Base-by-base conservation (phyloP, 345 rosid species). In the Arabis hirsuta region DNA sequence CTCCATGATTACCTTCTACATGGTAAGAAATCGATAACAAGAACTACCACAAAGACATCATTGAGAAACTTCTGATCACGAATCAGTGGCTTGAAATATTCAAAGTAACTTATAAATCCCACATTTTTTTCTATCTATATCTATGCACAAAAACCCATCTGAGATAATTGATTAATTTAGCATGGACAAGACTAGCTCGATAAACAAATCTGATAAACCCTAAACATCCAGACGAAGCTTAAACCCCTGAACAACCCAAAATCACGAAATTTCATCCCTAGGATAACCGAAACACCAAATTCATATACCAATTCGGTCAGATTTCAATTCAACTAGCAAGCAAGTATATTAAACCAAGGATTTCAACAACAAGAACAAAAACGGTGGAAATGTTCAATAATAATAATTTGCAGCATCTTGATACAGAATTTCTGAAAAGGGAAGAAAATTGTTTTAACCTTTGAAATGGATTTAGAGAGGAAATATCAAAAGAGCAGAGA, bases 161-260 rank as follows among this genome's bases (percentile, higher is more conserved):
- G 55, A 72, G 16, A 12, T 7, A 26, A 60, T 32, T 44, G 13
- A 8, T 12, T 24, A 3, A 12, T 26, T 14, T 44, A 50, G 0
- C 19, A 16, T 1, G 29, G 32, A 22, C 31, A 56, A 31, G 47
- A 69, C 27, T 5, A 7, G 1, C 31, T 43, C 24, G 57, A 65
- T 27, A 52, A 29, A 7, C 29, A 50, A 54, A 68, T 61, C 64
- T 55, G 39, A 46, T 47, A 48, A 69, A 63, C 47, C 48, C 29
- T 42, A 12, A 55, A 55, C 47, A 54, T 8, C 38, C 13, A 58
- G 14, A 43, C 27, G 20, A 54, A 9, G 27, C 62, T 11, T 19
- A 58, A 74, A 61, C 32, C 73, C 69, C 51, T 66, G 12, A 22
- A 46, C 16, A n/a, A 22, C 47, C n/a, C 44, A 62, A 52, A 61